Conservation (phyloP, 495 filamentous ascomycete genomes). For the Talaromyces stipitatus region DNA sequence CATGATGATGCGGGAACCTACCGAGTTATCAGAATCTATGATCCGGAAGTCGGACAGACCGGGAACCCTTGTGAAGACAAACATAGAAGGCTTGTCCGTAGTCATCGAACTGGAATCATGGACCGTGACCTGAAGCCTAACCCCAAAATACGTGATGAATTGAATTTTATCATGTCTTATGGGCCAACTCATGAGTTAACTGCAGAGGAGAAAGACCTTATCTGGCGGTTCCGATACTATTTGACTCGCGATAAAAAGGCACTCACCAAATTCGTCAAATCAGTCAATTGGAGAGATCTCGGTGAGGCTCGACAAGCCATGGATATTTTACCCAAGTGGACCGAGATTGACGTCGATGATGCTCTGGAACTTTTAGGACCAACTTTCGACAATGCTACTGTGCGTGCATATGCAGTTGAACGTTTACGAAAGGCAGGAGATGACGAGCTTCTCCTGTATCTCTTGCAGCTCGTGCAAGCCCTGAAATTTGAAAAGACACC, state of each 20-base stretch:
- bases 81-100: slow-evolving; percentile 83
- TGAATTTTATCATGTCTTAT: slow-evolving; percentile 86
- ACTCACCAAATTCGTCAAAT: slow-evolving; percentile 95
- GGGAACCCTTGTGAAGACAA: slow-evolving; percentile 96
- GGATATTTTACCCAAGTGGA: slow-evolving; percentile 87
- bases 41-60: slow-evolving; percentile 79
- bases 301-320: slow-evolving; percentile 82
- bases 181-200: slow-evolving; percentile 83
- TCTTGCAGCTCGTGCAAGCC: slow-evolving; percentile 92
- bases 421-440: slow-evolving; percentile 87
- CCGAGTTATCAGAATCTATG: slow-evolving; percentile 74
- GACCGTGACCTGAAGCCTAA: slow-evolving; percentile 94
- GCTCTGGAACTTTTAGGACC: slow-evolving; percentile 91
- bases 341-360: slow-evolving; percentile 94
- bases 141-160: slow-evolving; percentile 88
- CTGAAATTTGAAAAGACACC: slow-evolving; percentile 85
- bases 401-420: slow-evolving; percentile 89
- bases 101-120: slow-evolving; percentile 84
- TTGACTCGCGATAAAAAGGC: slow-evolving; percentile 87
- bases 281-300: slow-evolving; percentile 86
- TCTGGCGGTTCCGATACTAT: slow-evolving; percentile 96
- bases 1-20: slow-evolving; percentile 42
- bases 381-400: slow-evolving; percentile 77
- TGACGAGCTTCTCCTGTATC: slow-evolving; percentile 84
- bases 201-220: slow-evolving; percentile 84